Evolutionary conservation across 257 asterid genomes (phyloP), one percentile per base, ranked within the genome.

Genomic region (Hygrophila difformis): DNA sequence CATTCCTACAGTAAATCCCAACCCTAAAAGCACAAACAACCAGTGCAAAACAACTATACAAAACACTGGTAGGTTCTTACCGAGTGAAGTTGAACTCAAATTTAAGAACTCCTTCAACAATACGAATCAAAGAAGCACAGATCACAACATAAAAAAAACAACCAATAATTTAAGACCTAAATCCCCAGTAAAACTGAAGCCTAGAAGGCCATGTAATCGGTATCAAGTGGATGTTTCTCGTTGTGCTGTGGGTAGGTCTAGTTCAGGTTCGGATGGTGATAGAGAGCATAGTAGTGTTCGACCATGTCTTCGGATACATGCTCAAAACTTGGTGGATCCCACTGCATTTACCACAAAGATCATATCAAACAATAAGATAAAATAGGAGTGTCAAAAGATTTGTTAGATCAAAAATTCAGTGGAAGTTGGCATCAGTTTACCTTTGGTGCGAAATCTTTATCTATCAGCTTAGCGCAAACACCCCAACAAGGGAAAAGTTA

Each of bases 301-400:
- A 89, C 87, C 98, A 89, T 89, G 72, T 89, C 96, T 49, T 74
- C 28, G 8, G 94, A 60, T 62, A 77, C 96, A 28, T 75, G 62
- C 44, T 82, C 87, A 75, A 89, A 72, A 55, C 69, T 89, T 36
- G 96, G 98, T 40, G 98, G 98, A 57, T 75, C 73, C 96, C 98
- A 89, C 98, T 89, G 89, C 76, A 75, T 22, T 37, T 58, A 18
- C 19, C 29, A 62, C 26, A 39, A 43, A 39, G 49, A 26, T 26
- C 31, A 3, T 5, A 26, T 26, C 2, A 12, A 16, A 22, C 17
- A 5, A 41, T 14, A 19, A 33, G 8, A 3, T 26, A 26, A 26
- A 44, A 34, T 28, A 48, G 11, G 11, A 2, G 1, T 19, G 20
- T 39, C 5, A 45, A n/a, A n/a, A n/a, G n/a, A n/a, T n/a, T n/a